phyloP scores from a whole-genome alignment of 2,329 filamentous ascomycete genomes.

The Cadophora luteo-olivacea region DNA sequence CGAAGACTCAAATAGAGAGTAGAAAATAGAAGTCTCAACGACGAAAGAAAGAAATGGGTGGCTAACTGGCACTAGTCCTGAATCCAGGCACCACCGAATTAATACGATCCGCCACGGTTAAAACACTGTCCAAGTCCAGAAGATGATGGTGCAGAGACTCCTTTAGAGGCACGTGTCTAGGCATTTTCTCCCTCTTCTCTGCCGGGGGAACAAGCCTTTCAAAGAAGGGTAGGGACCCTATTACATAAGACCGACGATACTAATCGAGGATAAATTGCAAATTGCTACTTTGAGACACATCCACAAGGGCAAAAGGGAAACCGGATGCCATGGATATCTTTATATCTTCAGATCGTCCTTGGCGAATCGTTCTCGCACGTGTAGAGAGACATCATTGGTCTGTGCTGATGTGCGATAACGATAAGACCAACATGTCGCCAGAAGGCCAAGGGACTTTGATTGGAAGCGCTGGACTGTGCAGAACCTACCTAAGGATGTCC shows the following conservation, averaged over 20 bases:
- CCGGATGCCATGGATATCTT: slow-evolving; percentile 15
- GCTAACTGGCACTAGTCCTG: slow-evolving; percentile 66
- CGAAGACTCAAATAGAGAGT: slow-evolving; percentile 22
- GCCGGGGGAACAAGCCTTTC: slow-evolving; percentile 7
- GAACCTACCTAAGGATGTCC: neutral
- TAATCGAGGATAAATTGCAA: neutral
- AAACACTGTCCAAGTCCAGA: slow-evolving; percentile 46
- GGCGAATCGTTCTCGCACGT: slow-evolving; percentile 27
- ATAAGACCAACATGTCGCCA: slow-evolving; percentile 10
- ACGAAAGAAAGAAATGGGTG: slow-evolving; percentile 27
- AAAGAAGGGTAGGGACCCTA: neutral
- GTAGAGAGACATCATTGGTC: slow-evolving; percentile 7
- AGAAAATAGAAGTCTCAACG: slow-evolving; percentile 33
- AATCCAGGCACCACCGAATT: slow-evolving; percentile 60
- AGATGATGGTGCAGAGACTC: slow-evolving; percentile 50
- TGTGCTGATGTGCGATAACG: neutral
- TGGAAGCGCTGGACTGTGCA: neutral
- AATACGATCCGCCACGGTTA: slow-evolving; percentile 59
- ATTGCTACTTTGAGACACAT: slow-evolving; percentile 8
- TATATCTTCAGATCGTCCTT: slow-evolving; percentile 24
- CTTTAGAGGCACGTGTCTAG: slow-evolving; percentile 37
- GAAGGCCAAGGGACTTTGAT: slow-evolving; percentile 10
- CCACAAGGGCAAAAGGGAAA: neutral
- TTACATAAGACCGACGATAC: slow-evolving; percentile 14
- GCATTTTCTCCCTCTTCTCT: slow-evolving; percentile 23